Base-by-base conservation (phyloP, 2,329 filamentous ascomycete genomes). In the Fusarium tjaetaba region DNA sequence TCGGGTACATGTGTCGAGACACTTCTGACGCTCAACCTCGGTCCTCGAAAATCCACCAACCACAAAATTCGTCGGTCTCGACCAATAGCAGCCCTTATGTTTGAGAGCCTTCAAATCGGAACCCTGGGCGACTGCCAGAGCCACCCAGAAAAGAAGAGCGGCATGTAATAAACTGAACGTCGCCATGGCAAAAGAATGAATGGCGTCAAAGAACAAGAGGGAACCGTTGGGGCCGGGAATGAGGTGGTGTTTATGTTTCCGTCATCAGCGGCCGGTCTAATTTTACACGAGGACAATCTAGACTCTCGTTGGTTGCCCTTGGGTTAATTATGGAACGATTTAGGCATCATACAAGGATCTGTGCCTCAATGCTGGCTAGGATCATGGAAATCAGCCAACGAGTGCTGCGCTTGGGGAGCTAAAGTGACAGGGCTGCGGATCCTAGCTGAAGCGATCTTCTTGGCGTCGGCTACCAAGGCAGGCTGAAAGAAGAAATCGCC, bases 321-420 rank as follows among this genome's bases (percentile, higher is more conserved):
- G n/a, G 2, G 11, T 30, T 38, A 52, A 68, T 26, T 53, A 68
- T 68, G 65, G 65, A 55, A 53, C 64, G 22, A 32, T 53, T 55
- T 53, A 68, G 64, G 65, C 64, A 68, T 36, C 63, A 24, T 39
- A 61, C 46, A 41, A 6, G 65, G 65, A 24, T 53, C 55, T 53
- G 64, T 68, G 65, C 65, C 62, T 34, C 45, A 41, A 46, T 61
- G 32, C 45, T 52, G 9, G 48, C 64, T 68, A 55, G 64, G 48
- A 38, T 68, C 36, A 61, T 34, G 5, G 2, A 4, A 24, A 13
- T n/a, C n/a, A n/a, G 26, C 65, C 65, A 68, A 68, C 65, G 45
- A 43, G 43, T 53, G 46, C 9, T 48, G 2, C 15, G 30, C 38
- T 32, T 42, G 15, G 13, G 18, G n/a, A n/a, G 36, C 65, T 38